Conservation (phyloP, 2,329 filamentous ascomycete genomes). For the Diaporthe citri region DNA sequence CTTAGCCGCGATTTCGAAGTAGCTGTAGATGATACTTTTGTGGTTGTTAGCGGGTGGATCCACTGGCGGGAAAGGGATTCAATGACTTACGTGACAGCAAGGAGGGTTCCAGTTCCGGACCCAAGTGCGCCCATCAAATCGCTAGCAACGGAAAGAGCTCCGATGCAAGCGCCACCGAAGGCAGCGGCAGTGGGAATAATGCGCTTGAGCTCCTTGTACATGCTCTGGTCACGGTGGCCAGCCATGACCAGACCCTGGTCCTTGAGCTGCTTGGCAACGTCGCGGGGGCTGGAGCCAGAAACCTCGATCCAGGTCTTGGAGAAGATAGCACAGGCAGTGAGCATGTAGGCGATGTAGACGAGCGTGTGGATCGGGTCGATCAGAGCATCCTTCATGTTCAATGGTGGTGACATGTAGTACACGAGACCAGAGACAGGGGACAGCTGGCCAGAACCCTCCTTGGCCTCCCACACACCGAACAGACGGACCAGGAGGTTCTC, state of each 20-base stretch:
- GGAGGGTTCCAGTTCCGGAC: slow-evolving; percentile 95
- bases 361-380: slow-evolving; percentile 97
- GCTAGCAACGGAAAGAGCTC: slow-evolving; percentile 93
- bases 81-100: slow-evolving; percentile 92
- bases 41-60: slow-evolving; percentile 52
- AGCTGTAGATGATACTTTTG: slow-evolving; percentile 94
- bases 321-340: slow-evolving; percentile 92
- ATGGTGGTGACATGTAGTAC: slow-evolving; percentile 99
- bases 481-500: slow-evolving; percentile 98
- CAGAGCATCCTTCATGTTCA: slow-evolving; percentile 97
- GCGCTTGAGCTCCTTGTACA: slow-evolving; percentile 99
- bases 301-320: slow-evolving; percentile 99
- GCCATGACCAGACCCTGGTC: slow-evolving; percentile 99
- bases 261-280: slow-evolving; percentile 99
- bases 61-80: background rate
- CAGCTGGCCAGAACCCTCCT: slow-evolving; percentile 95
- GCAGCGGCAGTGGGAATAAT: slow-evolving; percentile 98
- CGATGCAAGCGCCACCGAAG: slow-evolving; percentile 99
- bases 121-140: slow-evolving; percentile 96
- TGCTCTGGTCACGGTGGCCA: slow-evolving; percentile 98
- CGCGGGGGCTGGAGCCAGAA: slow-evolving; percentile 95
- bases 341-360: slow-evolving; percentile 97
- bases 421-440: slow-evolving; percentile 93
- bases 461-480: slow-evolving; percentile 98
- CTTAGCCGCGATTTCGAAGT: slow-evolving; percentile 99